A percentile compares a stretch with the other conserved stretches of the same genome.
Conservation (phyloP, 345 rosid genomes). For the Moricandia arvensis region DNA sequence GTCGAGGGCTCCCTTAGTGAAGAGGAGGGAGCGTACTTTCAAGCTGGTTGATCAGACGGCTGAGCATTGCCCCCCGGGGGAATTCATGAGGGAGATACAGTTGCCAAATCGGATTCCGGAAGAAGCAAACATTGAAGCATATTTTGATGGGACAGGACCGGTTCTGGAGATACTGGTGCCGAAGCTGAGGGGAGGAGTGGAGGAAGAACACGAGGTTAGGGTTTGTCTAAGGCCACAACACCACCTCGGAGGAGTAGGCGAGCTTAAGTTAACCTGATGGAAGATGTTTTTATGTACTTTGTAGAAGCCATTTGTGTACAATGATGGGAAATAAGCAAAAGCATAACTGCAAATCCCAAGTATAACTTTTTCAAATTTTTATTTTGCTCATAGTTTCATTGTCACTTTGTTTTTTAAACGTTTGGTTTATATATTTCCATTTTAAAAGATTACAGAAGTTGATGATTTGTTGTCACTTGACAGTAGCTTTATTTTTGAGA, state of each 20-base stretch:
- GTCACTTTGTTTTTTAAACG: background rate
- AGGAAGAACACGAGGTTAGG: constrained; percentile 92
- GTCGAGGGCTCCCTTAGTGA: constrained; percentile 70
- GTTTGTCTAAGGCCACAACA: constrained; percentile 84
- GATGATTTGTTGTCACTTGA: no score
- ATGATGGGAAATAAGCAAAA: constrained; percentile 19
- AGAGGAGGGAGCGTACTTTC: constrained; percentile 83
- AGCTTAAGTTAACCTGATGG: constrained; percentile 61
- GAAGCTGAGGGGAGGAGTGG: constrained; percentile 58
- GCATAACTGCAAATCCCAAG: background rate
- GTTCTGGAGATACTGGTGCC: constrained; percentile 93
- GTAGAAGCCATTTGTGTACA: constrained; percentile 16
- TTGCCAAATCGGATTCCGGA: constrained; percentile 86
- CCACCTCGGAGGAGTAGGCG: constrained; percentile 51
- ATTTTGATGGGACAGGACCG: constrained; percentile 77
- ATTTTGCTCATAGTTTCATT: background rate
- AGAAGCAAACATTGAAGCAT: constrained; percentile 85
- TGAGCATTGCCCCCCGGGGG: constrained; percentile 98
- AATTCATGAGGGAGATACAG: constrained; percentile 85
- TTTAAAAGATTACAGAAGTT: background rate
- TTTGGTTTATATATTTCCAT: background rate
- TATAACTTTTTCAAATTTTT: background rate
- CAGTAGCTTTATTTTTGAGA: background rate
- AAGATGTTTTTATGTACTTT: background rate
- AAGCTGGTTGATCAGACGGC: constrained; percentile 85